Evolutionary conservation across 306 rosid species (phyloP).

Genomic region (Vigna reflexopilosa): DNA sequence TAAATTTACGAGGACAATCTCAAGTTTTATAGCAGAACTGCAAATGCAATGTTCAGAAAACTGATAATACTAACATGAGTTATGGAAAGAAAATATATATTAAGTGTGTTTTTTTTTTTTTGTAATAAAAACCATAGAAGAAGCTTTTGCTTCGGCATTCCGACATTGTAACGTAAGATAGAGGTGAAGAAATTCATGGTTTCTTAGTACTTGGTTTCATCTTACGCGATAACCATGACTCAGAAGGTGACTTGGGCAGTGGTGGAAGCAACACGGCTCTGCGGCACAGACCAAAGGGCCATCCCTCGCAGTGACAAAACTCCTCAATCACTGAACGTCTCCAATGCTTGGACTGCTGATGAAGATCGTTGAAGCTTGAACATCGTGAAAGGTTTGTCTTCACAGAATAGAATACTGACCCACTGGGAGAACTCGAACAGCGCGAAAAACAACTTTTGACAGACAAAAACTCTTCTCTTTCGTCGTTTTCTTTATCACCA

Average conservation of each 20-base stretch:
- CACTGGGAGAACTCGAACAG: slow-evolving; percentile 56
- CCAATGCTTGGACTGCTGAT: slow-evolving; percentile 42
- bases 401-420: slow-evolving; percentile 55
- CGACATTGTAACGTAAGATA: neutral
- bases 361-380: slow-evolving; percentile 58
- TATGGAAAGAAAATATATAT: neutral
- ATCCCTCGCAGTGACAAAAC: slow-evolving; percentile 73
- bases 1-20: neutral
- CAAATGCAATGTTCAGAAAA: neutral
- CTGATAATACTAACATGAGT: neutral
- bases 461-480: slow-evolving; percentile 63
- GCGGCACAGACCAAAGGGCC: slow-evolving; percentile 84
- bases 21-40: neutral
- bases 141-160: neutral
- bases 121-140: neutral
- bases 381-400: slow-evolving; percentile 62
- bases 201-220: slow-evolving; percentile 35
- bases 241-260: slow-evolving; percentile 73
- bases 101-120: slow-evolving; percentile 11
- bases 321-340: slow-evolving; percentile 65
- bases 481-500: slow-evolving; percentile 2
- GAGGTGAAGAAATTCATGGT: slow-evolving; percentile 12
- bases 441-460: slow-evolving; percentile 63
- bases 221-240: slow-evolving; percentile 71
- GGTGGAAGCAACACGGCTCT: slow-evolving; percentile 75